These are phyloP conservation scores for Salix suchowensis DNA, from an alignment of 345 rosid genomes.

Conservation along the genomic window DNA sequence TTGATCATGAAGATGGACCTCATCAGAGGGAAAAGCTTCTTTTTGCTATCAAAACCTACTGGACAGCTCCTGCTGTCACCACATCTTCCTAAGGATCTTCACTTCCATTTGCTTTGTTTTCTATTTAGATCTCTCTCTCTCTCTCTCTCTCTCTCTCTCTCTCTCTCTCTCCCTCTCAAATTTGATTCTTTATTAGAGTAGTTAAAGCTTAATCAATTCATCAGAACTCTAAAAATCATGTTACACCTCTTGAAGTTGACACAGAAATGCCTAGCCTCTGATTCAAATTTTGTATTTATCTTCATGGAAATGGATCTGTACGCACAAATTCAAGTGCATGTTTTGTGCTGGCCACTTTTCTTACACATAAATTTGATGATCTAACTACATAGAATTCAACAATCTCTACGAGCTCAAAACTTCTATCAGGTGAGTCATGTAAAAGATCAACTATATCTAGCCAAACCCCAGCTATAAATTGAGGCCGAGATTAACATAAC, in stretches of 20 bases:
- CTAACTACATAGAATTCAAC: conserved; percentile 1
- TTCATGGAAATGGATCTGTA: background rate
- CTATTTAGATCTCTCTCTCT: background rate
- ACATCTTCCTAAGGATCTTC: conserved; percentile 6
- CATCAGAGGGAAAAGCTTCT: conserved; percentile 51
- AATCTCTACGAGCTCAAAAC: background rate
- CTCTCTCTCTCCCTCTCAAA: too few relatives aligned
- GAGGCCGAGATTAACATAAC: background rate
- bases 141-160: too few relatives aligned
- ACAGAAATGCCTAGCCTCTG: background rate
- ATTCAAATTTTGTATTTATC: background rate
- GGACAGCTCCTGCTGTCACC: conserved; percentile 41
- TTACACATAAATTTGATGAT: background rate
- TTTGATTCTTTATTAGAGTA: background rate
- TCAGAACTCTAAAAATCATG: background rate
- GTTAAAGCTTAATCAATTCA: background rate
- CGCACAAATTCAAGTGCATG: background rate
- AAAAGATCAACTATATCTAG: background rate
- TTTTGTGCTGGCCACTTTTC: background rate
- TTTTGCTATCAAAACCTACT: conserved; percentile 49
- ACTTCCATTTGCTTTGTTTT: background rate
- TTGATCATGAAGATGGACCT: conserved; percentile 71
- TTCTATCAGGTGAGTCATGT: conserved; percentile 24
- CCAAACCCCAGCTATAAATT: conserved; percentile 16
- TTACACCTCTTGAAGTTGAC: background rate